A percentile compares a stretch with the other conserved stretches of the same genome.
phyloP scores from a whole-genome alignment of 371 early-diverging fungal genomes.

The Mucor irregularis region DNA sequence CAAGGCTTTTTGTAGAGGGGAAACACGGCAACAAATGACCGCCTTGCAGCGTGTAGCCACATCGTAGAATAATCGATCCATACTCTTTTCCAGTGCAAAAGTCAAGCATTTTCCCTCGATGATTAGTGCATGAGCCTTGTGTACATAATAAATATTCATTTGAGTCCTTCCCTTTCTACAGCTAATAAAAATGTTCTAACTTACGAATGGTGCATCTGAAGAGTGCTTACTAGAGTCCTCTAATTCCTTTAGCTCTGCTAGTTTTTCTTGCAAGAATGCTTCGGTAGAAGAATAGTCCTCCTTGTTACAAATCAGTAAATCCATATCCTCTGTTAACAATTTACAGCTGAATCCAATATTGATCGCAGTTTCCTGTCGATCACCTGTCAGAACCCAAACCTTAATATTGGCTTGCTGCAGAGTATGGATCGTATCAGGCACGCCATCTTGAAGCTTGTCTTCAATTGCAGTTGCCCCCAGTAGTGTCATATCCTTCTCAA shows the following conservation, averaged over 20 bases:
- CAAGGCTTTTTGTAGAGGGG: conserved; percentile 90
- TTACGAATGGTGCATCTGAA: conserved; percentile 3
- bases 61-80: conserved; percentile 67
- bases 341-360: conserved; percentile 92
- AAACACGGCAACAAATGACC: conserved; percentile 91
- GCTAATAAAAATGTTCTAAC: background rate
- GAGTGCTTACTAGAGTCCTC: background rate
- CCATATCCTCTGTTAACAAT: conserved; percentile 82
- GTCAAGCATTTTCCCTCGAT: conserved; percentile 71
- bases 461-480: conserved; percentile 99
- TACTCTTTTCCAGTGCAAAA: conserved; percentile 66
- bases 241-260: conserved; percentile 27
- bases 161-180: background rate
- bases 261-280: conserved; percentile 66
- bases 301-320: conserved; percentile 75
- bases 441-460: conserved; percentile 98
- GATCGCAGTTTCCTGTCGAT: conserved; percentile 92
- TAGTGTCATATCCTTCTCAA: conserved; percentile 87
- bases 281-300: conserved; percentile 69
- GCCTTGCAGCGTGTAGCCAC: conserved; percentile 79
- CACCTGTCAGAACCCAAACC: conserved; percentile 96
- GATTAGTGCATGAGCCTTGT: conserved; percentile 61
- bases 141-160: background rate
- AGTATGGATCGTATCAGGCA: conserved; percentile 94
- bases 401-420: conserved; percentile 92